Base-by-base conservation (phyloP, 148 eudicot genomes). In the Silene latifolia region DNA sequence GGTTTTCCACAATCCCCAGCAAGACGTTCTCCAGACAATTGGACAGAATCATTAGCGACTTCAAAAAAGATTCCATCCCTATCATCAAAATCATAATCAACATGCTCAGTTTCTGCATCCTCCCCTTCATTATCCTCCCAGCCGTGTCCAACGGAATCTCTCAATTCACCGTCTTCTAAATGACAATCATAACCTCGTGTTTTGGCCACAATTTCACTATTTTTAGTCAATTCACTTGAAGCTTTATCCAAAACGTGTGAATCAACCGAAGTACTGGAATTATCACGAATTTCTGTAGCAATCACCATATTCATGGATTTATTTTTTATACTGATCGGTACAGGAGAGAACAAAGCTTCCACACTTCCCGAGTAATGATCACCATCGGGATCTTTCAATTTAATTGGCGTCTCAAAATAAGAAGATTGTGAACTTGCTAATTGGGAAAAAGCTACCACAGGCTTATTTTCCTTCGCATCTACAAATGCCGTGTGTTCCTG, bases 151-250 rank as follows among this genome's bases (percentile, higher is more conserved):
- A 47, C 19, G 0, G 88, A 76, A 75, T 87, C 89, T 82, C 91
- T 81, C 54, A 91, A 72, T 68, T 91, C 96, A 23, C 91, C 93
- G 83, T 91, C 96, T 78, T 89, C 96, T 51, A 86, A 83, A n/a
- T 91, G 86, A 79, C 93, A 89, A 77, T 90, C 96, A 82, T 79
- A 88, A 75, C 86, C 90, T 35, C 74, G 75, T 72, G 83, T 51
- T 46, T 71, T 72, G 54, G 75, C 53, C 67, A 76, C 73, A 67
- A 46, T 72, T 63, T 13, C 79, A 63, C 21, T 44, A 56, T 56
- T 75, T 20, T 14, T 21, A 67, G 58, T 68, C 48, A 71, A 72
- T 47, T 60, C 72, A 77, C 57, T 59, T 59, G 64, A 79, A 19
- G 74, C 82, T 20, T 74, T 82, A 71, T 66, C 78, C 73, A 86